phyloP scores from a whole-genome alignment of 2,329 filamentous ascomycete genomes.

The Kalaharituber pfeilii region DNA sequence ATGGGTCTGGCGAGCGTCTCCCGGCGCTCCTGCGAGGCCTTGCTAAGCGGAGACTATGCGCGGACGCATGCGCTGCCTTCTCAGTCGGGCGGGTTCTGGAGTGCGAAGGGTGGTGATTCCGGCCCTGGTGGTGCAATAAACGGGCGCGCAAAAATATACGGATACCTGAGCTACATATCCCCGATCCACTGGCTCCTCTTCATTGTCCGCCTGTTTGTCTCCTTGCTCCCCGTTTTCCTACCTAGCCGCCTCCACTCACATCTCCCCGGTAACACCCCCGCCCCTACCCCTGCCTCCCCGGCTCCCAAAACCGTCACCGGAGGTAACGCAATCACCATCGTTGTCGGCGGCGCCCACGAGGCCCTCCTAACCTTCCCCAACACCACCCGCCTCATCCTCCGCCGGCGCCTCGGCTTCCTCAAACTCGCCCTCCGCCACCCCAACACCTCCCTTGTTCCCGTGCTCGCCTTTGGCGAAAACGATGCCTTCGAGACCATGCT shows the following conservation, averaged over 20 bases:
- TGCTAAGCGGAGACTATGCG: slow-evolving; percentile 43
- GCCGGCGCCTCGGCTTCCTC: slow-evolving; percentile 76
- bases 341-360: slow-evolving; percentile 81
- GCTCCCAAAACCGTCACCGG: too few relatives aligned
- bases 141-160: too few relatives aligned
- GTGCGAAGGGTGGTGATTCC: neutral
- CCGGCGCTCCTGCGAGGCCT: slow-evolving; percentile 77
- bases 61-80: neutral
- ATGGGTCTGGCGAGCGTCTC: slow-evolving; percentile 81
- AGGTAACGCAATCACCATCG: slow-evolving; percentile 87
- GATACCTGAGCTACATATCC: too few relatives aligned
- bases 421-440: slow-evolving; percentile 82
- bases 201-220: neutral
- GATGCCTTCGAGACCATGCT: slow-evolving; percentile 72
- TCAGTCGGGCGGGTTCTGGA: too few relatives aligned
- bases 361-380: slow-evolving; percentile 75
- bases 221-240: neutral
- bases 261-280: too few relatives aligned
- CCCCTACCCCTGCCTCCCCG: slow-evolving; percentile 7
- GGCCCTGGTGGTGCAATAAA: too few relatives aligned
- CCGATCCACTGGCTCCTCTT: neutral
- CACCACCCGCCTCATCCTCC: slow-evolving; percentile 58
- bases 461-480: slow-evolving; percentile 87
- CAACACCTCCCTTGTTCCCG: slow-evolving; percentile 59
- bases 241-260: slow-evolving; percentile 11